Percentiles rank a stretch among this genome's conserved stretches.
Conservation (phyloP, 805 yeast genomes). For the Wickerhamiella kurtzmanii region DNA sequence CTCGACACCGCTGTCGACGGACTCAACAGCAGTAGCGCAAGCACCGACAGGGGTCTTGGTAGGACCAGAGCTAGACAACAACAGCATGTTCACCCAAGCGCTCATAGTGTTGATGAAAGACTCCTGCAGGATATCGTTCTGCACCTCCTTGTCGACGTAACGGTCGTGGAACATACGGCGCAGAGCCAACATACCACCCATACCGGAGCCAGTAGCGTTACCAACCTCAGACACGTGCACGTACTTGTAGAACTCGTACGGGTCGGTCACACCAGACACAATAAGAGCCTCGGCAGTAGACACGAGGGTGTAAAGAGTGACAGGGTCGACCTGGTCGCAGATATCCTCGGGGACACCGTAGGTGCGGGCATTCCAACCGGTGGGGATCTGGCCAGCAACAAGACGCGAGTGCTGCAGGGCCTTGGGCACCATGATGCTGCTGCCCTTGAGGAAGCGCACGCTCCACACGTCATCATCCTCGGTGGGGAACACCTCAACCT, state of each 20-base stretch:
- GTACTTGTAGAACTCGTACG: constrained; percentile 95
- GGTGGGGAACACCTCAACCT: constrained; percentile 80
- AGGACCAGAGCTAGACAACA: constrained; percentile 95
- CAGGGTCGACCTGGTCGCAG: constrained; percentile 88
- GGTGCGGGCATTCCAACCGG: constrained; percentile 93
- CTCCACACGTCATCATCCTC: constrained; percentile 86
- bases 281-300: constrained; percentile 91
- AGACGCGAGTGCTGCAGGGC: constrained; percentile 45
- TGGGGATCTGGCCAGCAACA: constrained; percentile 89
- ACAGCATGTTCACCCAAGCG: constrained; percentile 98
- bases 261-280: constrained; percentile 92
- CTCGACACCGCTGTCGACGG: constrained; percentile 91
- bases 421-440: constrained; percentile 81
- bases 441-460: constrained; percentile 84
- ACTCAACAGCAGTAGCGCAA: constrained; percentile 97
- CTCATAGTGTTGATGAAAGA: constrained; percentile 98
- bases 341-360: constrained; percentile 94
- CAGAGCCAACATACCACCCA: constrained; percentile 97
- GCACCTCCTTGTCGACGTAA: constrained; percentile 84
- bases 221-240: constrained; percentile 98
- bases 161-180: constrained; percentile 97
- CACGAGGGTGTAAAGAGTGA: constrained; percentile 84
- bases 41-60: constrained; percentile 99
- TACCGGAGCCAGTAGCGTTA: constrained; percentile 99
- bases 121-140: constrained; percentile 94